Evolutionary conservation across 805 yeast species (phyloP), one percentile per base, ranked within the genome.

Genomic region (Kregervanrija delftensis): DNA sequence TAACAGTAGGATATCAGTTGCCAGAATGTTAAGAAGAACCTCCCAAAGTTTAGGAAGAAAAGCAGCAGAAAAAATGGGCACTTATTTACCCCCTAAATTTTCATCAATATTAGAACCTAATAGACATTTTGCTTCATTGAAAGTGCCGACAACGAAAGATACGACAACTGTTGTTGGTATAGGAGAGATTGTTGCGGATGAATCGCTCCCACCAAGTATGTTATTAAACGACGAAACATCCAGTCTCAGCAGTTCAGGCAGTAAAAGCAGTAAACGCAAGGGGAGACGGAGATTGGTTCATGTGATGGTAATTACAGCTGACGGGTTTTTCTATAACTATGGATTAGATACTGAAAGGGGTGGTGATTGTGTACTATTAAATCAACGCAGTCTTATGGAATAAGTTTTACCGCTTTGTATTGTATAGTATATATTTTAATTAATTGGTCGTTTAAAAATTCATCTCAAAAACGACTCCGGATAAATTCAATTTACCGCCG

Each of bases 41-140:
- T 85, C 93, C 0, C 95, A 86, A 54, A 78, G 76, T 4, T 67
- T 85, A 45, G 90, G 91, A 0, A 67, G 90, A 40, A 79, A 77
- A 50, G 93, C 93, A 1, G 96, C 96, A 0, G 95, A 83, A 55
- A 83, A 81, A 42, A 81, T 89, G 76, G 96, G 95, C 0, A 86
- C 86, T n/a, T 84, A 83, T 49, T 71, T 90, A 30, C 96, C 97
- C 2, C 80, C 85, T 11, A 78, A 86, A 44, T 83, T 91, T 45
- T 79, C 91, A 2, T 87, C 96, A 0, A 82, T 91, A 47, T 68
- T 91, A 56, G 97, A 91, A 59, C 95, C 97, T 8, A 81, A 86
- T 14, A 73, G 99, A 48, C 97, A 91, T 60, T 93, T 93, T 73
- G 98, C 98, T 0, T 87, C 88, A 30, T 69, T 67, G 36, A 67